phyloP scores from a whole-genome alignment of 768 basidiomycete genomes.

The Phlegmacium glaucopus region DNA sequence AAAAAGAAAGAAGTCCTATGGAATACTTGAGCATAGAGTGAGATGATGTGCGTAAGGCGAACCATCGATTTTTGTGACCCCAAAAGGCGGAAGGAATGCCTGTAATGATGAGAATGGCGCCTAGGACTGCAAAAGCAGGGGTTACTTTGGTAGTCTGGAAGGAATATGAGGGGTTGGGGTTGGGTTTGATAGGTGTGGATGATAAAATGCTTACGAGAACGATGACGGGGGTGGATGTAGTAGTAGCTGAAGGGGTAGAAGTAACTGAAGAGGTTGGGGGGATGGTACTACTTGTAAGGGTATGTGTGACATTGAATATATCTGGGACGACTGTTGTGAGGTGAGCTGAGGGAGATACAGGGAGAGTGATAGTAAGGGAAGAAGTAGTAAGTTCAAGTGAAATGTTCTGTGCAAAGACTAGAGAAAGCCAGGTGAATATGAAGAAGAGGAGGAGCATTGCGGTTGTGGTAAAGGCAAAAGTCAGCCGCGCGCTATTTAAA shows the following conservation, averaged over 20 bases:
- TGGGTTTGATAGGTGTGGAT: background rate
- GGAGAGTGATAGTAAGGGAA: too few species aligned
- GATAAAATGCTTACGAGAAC: conserved; percentile 31
- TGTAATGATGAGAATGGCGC: conserved; percentile 83
- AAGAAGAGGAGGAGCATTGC: conserved; percentile 3
- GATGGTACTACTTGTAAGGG: conserved; percentile 47
- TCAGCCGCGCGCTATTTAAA: conserved; percentile 38
- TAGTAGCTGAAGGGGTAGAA: conserved; percentile 30
- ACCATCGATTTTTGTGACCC: conserved; percentile 97
- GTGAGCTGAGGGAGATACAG: too few species aligned
- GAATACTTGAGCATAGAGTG: conserved; percentile 7
- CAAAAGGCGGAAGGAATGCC: conserved; percentile 88
- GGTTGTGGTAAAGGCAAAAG: conserved; percentile 1
- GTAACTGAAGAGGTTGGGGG: conserved; percentile 27
- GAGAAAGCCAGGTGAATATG: too few species aligned
- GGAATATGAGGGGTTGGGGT: conserved; percentile 26
- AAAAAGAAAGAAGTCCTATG: conserved; percentile 90
- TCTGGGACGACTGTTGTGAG: conserved; percentile 16
- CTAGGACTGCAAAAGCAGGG: conserved; percentile 87
- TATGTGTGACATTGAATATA: conserved; percentile 58
- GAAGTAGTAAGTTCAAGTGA: too few species aligned
- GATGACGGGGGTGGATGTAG: conserved; percentile 43
- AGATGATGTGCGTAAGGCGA: conserved; percentile 23
- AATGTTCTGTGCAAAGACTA: too few species aligned
- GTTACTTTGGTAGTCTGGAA: conserved; percentile 66